A percentile compares a stretch with the other conserved stretches of the same genome.
Conservation (phyloP, 345 rosid genomes). For the Dovyalis caffra region DNA sequence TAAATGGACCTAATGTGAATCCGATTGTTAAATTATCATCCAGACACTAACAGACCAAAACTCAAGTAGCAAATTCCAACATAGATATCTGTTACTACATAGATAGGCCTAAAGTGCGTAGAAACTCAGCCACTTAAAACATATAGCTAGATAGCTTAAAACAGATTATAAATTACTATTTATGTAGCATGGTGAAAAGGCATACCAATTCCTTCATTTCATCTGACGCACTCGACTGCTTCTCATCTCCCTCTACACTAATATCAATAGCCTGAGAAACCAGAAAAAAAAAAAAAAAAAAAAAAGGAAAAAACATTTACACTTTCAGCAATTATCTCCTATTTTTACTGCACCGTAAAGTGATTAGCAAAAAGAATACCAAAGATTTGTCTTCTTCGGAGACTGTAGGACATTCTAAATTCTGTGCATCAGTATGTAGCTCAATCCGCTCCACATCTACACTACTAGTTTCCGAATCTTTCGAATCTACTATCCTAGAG, state of each 20-base stretch:
- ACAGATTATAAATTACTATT: background rate
- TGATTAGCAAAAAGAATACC: conserved; percentile 45
- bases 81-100: too few relatives aligned
- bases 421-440: conserved; percentile 15
- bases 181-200: background rate
- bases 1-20: background rate
- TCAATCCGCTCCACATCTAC: conserved; percentile 5
- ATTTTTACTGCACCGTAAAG: too few relatives aligned
- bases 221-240: conserved; percentile 8
- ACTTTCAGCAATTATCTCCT: too few relatives aligned
- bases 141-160: background rate
- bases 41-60: background rate
- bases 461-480: background rate
- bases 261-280: conserved; percentile 6
- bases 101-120: background rate
- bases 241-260: background rate
- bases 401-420: conserved; percentile 27
- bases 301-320: too few relatives aligned
- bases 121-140: background rate
- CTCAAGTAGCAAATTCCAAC: background rate
- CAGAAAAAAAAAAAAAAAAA: background rate
- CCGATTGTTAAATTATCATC: background rate
- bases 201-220: conserved; percentile 5
- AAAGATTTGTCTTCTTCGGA: conserved; percentile 45
- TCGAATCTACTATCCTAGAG: background rate